Conservation (phyloP, 441 rosid species). For the Populus hybrid region DNA sequence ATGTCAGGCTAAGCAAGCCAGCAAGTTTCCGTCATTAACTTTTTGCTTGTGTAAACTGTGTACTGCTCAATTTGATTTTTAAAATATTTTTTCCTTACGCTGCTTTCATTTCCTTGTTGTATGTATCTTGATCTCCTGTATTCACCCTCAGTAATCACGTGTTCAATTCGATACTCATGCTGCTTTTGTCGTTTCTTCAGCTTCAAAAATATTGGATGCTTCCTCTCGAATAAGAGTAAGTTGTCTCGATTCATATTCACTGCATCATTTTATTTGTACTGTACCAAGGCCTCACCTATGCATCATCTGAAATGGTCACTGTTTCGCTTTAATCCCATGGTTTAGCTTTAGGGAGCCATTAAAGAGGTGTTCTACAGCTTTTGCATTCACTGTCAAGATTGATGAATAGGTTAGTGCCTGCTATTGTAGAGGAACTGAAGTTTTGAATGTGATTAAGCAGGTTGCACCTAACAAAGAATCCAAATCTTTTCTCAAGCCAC, state of each 20-base stretch:
- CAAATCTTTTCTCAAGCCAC: conserved; percentile 25
- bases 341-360: background rate
- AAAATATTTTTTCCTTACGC: background rate
- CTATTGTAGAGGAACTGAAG: background rate
- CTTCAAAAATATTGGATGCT: conserved; percentile 18
- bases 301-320: conserved; percentile 3
- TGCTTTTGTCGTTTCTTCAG: conserved; percentile 29
- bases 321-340: background rate
- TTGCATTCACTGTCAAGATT: background rate
- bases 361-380: background rate
- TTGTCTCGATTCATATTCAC: conserved; percentile 8
- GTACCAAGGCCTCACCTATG: background rate
- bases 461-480: conserved; percentile 18
- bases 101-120: background rate
- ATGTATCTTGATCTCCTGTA: background rate
- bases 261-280: background rate
- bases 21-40: background rate
- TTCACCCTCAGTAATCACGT: background rate
- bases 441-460: conserved; percentile 11
- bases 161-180: background rate
- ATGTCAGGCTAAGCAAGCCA: background rate
- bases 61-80: background rate
- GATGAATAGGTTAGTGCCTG: background rate
- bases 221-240: conserved; percentile 29
- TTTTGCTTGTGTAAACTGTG: background rate